Conservation (phyloP, 805 yeast species). For the Kregervanrija pseudodelftensis region DNA sequence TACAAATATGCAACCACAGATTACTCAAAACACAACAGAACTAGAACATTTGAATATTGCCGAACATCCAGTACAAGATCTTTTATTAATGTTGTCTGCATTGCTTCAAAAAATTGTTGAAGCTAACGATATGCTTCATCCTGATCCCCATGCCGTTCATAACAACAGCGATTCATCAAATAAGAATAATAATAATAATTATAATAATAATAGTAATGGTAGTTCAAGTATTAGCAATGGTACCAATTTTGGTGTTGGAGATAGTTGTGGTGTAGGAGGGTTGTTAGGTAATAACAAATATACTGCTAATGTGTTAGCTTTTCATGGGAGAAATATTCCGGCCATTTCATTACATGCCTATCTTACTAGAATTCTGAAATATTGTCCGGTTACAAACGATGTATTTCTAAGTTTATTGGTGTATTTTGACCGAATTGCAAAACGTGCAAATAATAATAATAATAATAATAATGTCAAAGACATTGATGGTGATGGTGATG, state of each 20-base stretch:
- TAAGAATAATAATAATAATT: conserved; percentile 4
- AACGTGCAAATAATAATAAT: conserved; percentile 52
- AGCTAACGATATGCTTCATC: conserved; percentile 79
- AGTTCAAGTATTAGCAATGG: conserved; percentile 6
- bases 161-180: conserved; percentile 31
- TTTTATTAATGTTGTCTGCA: conserved; percentile 79
- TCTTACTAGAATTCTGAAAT: conserved; percentile 81
- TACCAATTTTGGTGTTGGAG: conserved; percentile 9
- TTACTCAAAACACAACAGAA: neutral
- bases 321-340: conserved; percentile 94
- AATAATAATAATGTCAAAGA: conserved; percentile 4
- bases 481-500: conserved; percentile 15
- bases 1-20: neutral
- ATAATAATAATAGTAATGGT: conserved; percentile 4
- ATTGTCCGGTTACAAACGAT: conserved; percentile 98
- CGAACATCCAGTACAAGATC: conserved; percentile 72
- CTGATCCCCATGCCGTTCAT: conserved; percentile 36
- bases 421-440: conserved; percentile 90
- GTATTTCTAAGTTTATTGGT: conserved; percentile 86
- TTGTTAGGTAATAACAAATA: conserved; percentile 33
- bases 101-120: conserved; percentile 80
- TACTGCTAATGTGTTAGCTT: conserved; percentile 70
- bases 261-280: conserved; percentile 14
- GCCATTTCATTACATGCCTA: conserved; percentile 91
- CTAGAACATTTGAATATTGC: conserved; percentile 65